phyloP scores from a whole-genome alignment of 1,284 basidiomycete genomes.

The Malassezia caprae region DNA sequence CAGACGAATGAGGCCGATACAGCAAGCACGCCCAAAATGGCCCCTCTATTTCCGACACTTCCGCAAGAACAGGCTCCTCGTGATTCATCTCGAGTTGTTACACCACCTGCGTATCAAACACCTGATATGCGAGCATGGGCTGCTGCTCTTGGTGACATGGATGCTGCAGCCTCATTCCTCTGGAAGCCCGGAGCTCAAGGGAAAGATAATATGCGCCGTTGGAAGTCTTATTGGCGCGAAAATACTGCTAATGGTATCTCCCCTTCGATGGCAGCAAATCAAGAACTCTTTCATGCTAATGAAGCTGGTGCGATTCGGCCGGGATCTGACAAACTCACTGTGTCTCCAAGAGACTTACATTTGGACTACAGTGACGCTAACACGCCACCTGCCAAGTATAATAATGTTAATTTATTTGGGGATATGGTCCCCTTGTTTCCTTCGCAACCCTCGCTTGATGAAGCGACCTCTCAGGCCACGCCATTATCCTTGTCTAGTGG shows the following conservation, averaged over 20 bases:
- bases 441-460: background rate
- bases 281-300: slow-evolving; percentile 3
- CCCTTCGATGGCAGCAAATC: background rate
- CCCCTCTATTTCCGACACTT: background rate
- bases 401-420: background rate
- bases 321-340: slow-evolving; percentile 6
- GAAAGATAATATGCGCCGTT: background rate
- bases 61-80: background rate
- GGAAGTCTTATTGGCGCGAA: slow-evolving; percentile 6
- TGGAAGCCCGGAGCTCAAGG: background rate
- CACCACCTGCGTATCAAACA: background rate
- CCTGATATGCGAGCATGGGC: background rate
- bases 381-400: slow-evolving; percentile 2
- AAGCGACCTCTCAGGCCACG: background rate
- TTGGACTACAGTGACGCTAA: slow-evolving; percentile 4
- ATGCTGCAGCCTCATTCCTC: slow-evolving; percentile 1
- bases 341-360: slow-evolving; percentile 12
- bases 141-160: background rate
- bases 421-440: slow-evolving; percentile 2
- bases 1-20: background rate
- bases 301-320: background rate
- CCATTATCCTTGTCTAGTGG: slow-evolving; percentile 8
- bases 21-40: background rate
- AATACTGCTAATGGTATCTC: background rate
- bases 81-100: background rate